phyloP scores from a whole-genome alignment of 371 early-diverging fungal genomes.

The Syncephalastrum sp. region DNA sequence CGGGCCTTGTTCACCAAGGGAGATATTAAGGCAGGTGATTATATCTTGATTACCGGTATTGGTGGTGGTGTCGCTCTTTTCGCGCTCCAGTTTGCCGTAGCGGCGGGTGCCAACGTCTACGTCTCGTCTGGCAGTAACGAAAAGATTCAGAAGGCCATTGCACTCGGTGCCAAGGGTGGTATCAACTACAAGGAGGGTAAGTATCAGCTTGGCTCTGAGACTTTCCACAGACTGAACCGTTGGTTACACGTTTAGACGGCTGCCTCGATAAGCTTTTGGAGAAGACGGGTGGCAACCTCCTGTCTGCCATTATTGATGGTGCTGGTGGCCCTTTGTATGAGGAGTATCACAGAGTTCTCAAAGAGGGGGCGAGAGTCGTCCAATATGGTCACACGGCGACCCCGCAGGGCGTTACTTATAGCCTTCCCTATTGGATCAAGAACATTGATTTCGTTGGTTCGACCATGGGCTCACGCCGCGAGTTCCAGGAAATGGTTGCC shows the following conservation, averaged over 20 bases:
- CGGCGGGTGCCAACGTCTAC: slow-evolving; percentile 65
- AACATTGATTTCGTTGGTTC: slow-evolving; percentile 62
- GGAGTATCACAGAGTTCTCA: slow-evolving; percentile 34
- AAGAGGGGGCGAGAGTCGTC: slow-evolving; percentile 56
- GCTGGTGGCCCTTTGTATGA: slow-evolving; percentile 61
- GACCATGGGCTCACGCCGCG: slow-evolving; percentile 67
- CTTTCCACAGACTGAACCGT: slow-evolving; percentile 45
- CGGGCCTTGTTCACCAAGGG: slow-evolving; percentile 60
- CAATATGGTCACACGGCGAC: slow-evolving; percentile 58
- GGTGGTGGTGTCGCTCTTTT: slow-evolving; percentile 73
- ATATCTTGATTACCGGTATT: slow-evolving; percentile 24
- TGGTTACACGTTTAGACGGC: slow-evolving; percentile 45
- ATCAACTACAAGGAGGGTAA: slow-evolving; percentile 67
- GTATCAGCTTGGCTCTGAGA: slow-evolving; percentile 16
- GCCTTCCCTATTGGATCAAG: slow-evolving; percentile 49
- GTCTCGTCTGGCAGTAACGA: slow-evolving; percentile 65
- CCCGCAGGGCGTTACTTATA: slow-evolving; percentile 31
- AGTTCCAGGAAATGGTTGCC: slow-evolving; percentile 65
- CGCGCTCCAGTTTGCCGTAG: slow-evolving; percentile 66
- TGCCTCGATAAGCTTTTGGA: slow-evolving; percentile 50
- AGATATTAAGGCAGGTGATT: slow-evolving; percentile 50
- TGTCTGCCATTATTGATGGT: slow-evolving; percentile 68
- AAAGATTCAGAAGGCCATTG: slow-evolving; percentile 61
- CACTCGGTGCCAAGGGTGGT: slow-evolving; percentile 70
- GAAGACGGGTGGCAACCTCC: slow-evolving; percentile 29